Base-by-base conservation (phyloP, 2,329 filamentous ascomycete genomes). In the Geosmithia flava region DNA sequence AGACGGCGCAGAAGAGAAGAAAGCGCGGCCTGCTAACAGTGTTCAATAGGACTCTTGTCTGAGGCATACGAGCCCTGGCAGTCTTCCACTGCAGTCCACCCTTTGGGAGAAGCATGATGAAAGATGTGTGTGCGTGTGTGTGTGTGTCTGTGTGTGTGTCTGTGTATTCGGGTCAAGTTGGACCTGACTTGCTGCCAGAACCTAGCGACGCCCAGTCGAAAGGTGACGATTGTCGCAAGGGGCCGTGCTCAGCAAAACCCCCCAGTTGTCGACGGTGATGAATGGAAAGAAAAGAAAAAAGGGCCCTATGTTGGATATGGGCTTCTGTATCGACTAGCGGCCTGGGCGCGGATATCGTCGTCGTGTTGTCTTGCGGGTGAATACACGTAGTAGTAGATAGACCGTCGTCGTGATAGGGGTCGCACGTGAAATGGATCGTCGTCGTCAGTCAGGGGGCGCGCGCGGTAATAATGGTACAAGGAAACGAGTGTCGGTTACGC, bases 41-140 rank as follows among this genome's bases (percentile, higher is more conserved):
- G 43, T 76, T 70, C 67, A 81, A 72, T 62, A 89, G 62, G 47
- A 84, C 83, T 64, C 87, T 80, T 56, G 80, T 82, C 49, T 87
- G 84, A 42, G 89, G 88, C 57, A 96, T 70, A 60, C 80, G 78
- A 58, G 85, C 76, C 70, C 80, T 86, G 56, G 90, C 85, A 55
- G 87, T 85, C 74, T 95, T 96, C 90, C 91, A 97, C 65, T 81
- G 89, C 61, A 91, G 77, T 63, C 87, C 87, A 65, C 85, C 86
- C 69, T 95, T 95, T 54, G 87, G 86, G 58, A 94, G 80, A 71
- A 96, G 80, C 90, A 96, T 96, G 53, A 55, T 72, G 61, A 62
- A 61, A 58, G 61, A 39, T 15, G 23, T 16, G 33, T 37, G 15
- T 37, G 33, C 11, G 33, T 16, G 33, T 10, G 29, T 13, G 19